Evolutionary conservation across 768 basidiomycete genomes (phyloP), one percentile per base, ranked within the genome.

Genomic region (Mycena amicta): DNA sequence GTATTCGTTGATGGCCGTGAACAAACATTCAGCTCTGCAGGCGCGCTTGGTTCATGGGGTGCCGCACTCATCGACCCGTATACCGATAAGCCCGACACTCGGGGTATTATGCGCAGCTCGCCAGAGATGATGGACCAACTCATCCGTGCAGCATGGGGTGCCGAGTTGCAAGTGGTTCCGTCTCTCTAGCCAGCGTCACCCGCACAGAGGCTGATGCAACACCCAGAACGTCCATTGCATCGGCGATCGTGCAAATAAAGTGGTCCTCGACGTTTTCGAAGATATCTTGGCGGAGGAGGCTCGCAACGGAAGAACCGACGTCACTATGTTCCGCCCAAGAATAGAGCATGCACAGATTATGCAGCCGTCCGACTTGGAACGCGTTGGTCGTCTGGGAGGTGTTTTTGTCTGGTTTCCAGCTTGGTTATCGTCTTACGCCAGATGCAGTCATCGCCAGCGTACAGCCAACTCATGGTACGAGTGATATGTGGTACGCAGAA

Each of bases 261-360:
- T 89, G 28, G 83, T 93, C 1, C 80, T 98, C 23, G 86, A 97
- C 66, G 87, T 93, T 8, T 95, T 91, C 67, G 91, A 95, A 69
- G 72, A 78, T 5, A 76, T 90, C 2, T 64, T 92, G 11, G 67
- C 70, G 47, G 66, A 69, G 30, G 62, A 73, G 40, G 62, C 55
- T 3, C 49, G 29, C 13, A 49, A 47, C 31, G 62, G 63, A 18
- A 52, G 73, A 12, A 71, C 73, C 3, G 74, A 83, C 53, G 75
- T 79, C 4, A 67, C 74, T 2, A 71, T 75, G 52, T 82, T 85
- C 70, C 79, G 95, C 12, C 89, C 93, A 1, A 80, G 96, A 40
- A 86, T 97, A 8, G 96, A 98, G 69, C 96, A 98, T 72, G 90
- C 94, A 0, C 96, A 98, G 70, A 93, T 97, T 47, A 78, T 98